Evolutionary conservation across 768 basidiomycete genomes (phyloP).

Genomic region (Psilocybe sp.): DNA sequence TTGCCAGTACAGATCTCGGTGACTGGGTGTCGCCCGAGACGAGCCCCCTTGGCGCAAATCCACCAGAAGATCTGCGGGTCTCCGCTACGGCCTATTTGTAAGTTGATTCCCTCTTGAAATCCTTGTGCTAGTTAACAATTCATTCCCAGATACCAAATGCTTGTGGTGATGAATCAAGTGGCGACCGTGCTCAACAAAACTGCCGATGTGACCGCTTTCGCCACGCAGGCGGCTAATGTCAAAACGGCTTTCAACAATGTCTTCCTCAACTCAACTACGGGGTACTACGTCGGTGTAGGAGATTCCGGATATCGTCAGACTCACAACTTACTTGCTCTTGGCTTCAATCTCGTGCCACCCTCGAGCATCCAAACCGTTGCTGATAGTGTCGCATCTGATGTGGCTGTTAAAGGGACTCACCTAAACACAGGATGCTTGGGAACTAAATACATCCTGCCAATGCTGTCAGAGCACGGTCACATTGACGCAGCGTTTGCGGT

Average conservation of each 20-base stretch:
- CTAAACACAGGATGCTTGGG: slow-evolving; percentile 24
- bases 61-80: slow-evolving; percentile 26
- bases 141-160: slow-evolving; percentile 21
- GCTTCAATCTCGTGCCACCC: slow-evolving; percentile 20
- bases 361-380: slow-evolving; percentile 20
- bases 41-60: slow-evolving; percentile 30
- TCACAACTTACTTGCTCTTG: slow-evolving; percentile 26
- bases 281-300: slow-evolving; percentile 22
- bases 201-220: slow-evolving; percentile 20
- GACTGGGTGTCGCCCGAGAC: slow-evolving; percentile 46
- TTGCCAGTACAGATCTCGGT: slow-evolving; percentile 25
- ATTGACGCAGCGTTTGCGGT: slow-evolving; percentile 21
- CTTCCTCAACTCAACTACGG: slow-evolving; percentile 18
- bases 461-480: slow-evolving; percentile 20
- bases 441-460: slow-evolving; percentile 24
- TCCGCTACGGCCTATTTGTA: slow-evolving; percentile 28
- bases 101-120: background rate
- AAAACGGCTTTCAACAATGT: slow-evolving; percentile 25
- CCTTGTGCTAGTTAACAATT: background rate
- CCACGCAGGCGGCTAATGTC: slow-evolving; percentile 20
- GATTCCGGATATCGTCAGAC: slow-evolving; percentile 27
- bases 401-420: slow-evolving; percentile 17
- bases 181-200: slow-evolving; percentile 20
- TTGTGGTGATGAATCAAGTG: slow-evolving; percentile 22
- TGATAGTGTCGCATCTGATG: slow-evolving; percentile 22